phyloP scores from a whole-genome alignment of 1,284 basidiomycete species.

The Puccinia coronata region DNA sequence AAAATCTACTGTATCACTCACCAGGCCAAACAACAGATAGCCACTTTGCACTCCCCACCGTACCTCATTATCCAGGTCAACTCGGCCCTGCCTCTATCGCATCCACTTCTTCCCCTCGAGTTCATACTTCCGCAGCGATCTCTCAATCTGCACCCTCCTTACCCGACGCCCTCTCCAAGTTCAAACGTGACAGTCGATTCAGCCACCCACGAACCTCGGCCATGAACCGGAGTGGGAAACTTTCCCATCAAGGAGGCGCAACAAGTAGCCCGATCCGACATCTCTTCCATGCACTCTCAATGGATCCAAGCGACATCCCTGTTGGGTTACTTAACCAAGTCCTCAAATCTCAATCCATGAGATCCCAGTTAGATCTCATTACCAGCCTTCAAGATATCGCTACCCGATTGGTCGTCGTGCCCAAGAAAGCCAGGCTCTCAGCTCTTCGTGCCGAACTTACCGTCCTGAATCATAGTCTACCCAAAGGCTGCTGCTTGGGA shows the following conservation, averaged over 20 bases:
- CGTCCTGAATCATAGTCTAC: slow-evolving; percentile 90
- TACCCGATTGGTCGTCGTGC: slow-evolving; percentile 85
- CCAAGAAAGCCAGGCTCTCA: slow-evolving; percentile 89
- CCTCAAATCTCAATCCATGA: slow-evolving; percentile 55
- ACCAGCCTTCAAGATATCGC: slow-evolving; percentile 88
- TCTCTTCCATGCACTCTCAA: slow-evolving; percentile 22
- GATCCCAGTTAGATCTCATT: slow-evolving; percentile 88
- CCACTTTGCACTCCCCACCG: slow-evolving; percentile 63
- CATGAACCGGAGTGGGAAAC: slow-evolving; percentile 29
- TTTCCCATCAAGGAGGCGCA: not conserved
- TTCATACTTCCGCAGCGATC: slow-evolving; percentile 7
- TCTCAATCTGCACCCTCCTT: slow-evolving; percentile 48
- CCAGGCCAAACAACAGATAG: slow-evolving; percentile 62
- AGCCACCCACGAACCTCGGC: slow-evolving; percentile 58
- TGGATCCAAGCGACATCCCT: slow-evolving; percentile 35
- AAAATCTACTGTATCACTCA: slow-evolving; percentile 67
- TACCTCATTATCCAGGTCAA: slow-evolving; percentile 10
- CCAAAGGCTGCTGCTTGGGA: slow-evolving; percentile 58
- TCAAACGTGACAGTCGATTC: slow-evolving; percentile 60
- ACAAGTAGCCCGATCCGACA: slow-evolving; percentile 18
- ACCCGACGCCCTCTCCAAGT: slow-evolving; percentile 38
- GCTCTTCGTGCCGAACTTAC: slow-evolving; percentile 94
- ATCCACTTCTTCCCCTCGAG: slow-evolving; percentile 16
- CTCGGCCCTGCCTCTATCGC: not conserved
- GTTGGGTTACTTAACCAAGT: slow-evolving; percentile 31